Conservation (phyloP, 495 filamentous ascomycete species). For the Lepraria neglecta region DNA sequence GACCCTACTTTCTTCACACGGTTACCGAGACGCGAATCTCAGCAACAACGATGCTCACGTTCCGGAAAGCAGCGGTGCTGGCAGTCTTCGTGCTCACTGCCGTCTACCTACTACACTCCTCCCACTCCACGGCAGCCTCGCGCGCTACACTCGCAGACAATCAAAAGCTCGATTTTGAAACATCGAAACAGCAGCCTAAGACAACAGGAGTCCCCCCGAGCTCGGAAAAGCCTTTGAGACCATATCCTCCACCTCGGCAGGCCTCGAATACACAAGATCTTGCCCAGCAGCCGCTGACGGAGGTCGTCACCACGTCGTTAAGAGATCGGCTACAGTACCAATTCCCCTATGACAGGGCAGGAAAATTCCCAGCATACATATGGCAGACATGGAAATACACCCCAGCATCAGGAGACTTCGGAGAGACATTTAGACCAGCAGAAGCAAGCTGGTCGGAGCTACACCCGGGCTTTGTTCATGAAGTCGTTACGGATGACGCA, state of each 20-base stretch:
- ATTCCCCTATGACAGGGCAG: constrained; percentile 82
- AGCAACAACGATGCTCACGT: constrained; percentile 51
- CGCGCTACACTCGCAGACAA: constrained; percentile 20
- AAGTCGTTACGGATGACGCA: constrained; percentile 88
- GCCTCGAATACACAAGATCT: constrained; percentile 28
- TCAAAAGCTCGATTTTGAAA: constrained; percentile 26
- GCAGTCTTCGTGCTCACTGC: constrained; percentile 61
- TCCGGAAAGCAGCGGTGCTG: constrained; percentile 63
- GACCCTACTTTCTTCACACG: background rate
- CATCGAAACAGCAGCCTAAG: constrained; percentile 14
- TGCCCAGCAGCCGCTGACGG: constrained; percentile 44
- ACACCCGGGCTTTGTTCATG: constrained; percentile 88
- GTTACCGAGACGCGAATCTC: background rate
- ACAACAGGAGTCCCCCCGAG: constrained; percentile 23
- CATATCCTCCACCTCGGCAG: constrained; percentile 37
- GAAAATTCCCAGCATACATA: constrained; percentile 92
- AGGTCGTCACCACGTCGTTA: constrained; percentile 57
- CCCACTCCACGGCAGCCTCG: constrained; percentile 40
- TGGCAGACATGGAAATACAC: constrained; percentile 99
- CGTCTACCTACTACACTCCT: constrained; percentile 63
- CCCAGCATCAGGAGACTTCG: constrained; percentile 73
- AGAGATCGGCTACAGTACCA: constrained; percentile 83
- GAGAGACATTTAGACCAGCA: constrained; percentile 61
- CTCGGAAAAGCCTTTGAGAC: constrained; percentile 28
- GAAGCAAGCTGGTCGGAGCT: constrained; percentile 89